Percentiles rank a stretch among this genome's conserved stretches.
Conservation (phyloP, 2,329 filamentous ascomycete genomes). For the Parasarocladium wereldwijsianum region DNA sequence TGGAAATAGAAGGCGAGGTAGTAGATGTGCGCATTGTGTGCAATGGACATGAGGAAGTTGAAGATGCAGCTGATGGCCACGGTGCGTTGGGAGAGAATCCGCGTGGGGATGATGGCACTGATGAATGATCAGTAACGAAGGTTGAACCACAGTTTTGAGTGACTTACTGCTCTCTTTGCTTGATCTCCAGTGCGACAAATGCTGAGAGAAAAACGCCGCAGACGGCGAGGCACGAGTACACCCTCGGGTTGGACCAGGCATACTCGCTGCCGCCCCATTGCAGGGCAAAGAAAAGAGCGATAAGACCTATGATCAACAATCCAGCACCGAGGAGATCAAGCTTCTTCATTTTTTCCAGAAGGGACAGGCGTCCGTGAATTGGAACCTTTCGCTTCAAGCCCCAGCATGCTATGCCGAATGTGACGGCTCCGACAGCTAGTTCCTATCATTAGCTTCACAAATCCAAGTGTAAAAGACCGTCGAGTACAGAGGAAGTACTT, state of each 20-base stretch:
- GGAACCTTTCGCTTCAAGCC: neutral
- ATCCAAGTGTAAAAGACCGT: neutral
- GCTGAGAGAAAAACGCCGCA: slow-evolving; percentile 16
- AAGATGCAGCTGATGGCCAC: slow-evolving; percentile 2
- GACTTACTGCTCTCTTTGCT: neutral
- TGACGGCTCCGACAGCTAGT: neutral
- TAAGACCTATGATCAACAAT: slow-evolving; percentile 6
- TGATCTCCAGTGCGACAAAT: neutral
- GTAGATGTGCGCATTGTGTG: slow-evolving; percentile 14
- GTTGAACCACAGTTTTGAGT: neutral
- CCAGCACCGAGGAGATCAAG: slow-evolving; percentile 11
- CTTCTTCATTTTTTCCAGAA: slow-evolving; percentile 3
- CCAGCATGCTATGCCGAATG: neutral
- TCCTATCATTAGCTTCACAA: neutral
- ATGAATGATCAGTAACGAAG: neutral
- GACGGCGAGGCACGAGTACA: slow-evolving; percentile 17
- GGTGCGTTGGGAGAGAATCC: slow-evolving; percentile 1
- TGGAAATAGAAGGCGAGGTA: slow-evolving; percentile 25
- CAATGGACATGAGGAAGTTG: neutral
- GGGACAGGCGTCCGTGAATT: neutral
- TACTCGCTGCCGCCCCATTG: slow-evolving; percentile 25
- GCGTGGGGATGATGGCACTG: neutral
- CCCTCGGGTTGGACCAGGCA: slow-evolving; percentile 12
- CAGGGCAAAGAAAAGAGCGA: slow-evolving; percentile 27
- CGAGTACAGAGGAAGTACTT: neutral